Conservation (phyloP, 129 eudicot genomes). For the Logfia minima region DNA sequence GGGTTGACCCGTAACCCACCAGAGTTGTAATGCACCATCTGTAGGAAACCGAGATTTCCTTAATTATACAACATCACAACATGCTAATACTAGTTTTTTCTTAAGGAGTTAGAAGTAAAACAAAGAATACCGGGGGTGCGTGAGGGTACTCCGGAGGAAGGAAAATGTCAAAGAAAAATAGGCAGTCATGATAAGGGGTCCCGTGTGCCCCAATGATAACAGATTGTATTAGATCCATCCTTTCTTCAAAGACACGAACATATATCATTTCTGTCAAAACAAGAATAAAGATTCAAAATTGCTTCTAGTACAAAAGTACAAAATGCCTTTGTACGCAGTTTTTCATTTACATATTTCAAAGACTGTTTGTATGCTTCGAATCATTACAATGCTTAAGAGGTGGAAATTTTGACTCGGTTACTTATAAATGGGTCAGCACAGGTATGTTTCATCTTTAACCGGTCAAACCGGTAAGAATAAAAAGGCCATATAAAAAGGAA, state of each 20-base stretch:
- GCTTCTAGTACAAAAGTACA: too few species aligned
- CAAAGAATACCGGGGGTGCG: conserved; percentile 79
- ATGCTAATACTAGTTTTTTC: conserved; percentile 1
- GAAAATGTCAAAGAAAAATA: conserved; percentile 82
- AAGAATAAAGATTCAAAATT: too few species aligned
- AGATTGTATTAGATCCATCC: conserved; percentile 82
- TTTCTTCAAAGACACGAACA: conserved; percentile 84
- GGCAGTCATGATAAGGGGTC: conserved; percentile 86
- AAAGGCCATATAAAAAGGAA: neutral
- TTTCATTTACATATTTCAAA: too few species aligned
- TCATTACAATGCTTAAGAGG: neutral
- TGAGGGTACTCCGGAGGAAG: conserved; percentile 85
- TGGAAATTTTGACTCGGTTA: neutral
- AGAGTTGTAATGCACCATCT: conserved; percentile 85
- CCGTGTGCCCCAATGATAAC: conserved; percentile 79
- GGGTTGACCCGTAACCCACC: conserved; percentile 97
- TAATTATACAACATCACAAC: neutral
- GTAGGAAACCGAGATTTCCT: conserved; percentile 25
- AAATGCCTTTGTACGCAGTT: too few species aligned
- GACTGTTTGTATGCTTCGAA: neutral
- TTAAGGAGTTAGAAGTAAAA: neutral
- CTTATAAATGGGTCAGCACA: neutral
- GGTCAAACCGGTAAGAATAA: neutral
- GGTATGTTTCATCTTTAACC: neutral
- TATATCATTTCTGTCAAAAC: conserved; percentile 64